These are phyloP conservation scores for Detonula confervacea DNA, from an alignment of 352 stramenopile genomes.

Conservation along the genomic window DNA sequence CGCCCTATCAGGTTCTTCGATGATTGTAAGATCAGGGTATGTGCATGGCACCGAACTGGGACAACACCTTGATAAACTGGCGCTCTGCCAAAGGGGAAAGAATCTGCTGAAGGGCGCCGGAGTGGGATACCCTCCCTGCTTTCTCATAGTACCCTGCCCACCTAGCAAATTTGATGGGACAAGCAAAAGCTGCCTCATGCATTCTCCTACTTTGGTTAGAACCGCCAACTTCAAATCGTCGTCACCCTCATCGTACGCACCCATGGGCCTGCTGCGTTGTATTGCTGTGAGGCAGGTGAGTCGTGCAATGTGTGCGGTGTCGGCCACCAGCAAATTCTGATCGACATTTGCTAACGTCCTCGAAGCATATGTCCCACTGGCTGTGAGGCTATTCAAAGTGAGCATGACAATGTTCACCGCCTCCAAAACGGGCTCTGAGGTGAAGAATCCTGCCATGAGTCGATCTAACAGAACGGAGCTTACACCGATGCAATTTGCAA, in stretches of 20 bases:
- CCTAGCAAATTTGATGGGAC: conserved; percentile 70
- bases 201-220: conserved; percentile 64
- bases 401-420: conserved; percentile 72
- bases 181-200: conserved; percentile 77
- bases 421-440: conserved; percentile 69
- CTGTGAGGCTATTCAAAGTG: conserved; percentile 69
- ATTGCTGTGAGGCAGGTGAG: conserved; percentile 76
- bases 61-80: conserved; percentile 74
- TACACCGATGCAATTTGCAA: conserved; percentile 82
- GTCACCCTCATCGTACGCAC: conserved; percentile 68
- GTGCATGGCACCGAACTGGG: conserved; percentile 50
- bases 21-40: conserved; percentile 73
- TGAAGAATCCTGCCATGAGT: conserved; percentile 84
- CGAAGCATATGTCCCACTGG: conserved; percentile 64
- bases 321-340: conserved; percentile 73
- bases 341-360: conserved; percentile 65
- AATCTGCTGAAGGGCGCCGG: conserved; percentile 64
- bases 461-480: conserved; percentile 81
- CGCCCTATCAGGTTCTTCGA: conserved; percentile 69
- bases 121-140: conserved; percentile 56
- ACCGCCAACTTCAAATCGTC: conserved; percentile 75
- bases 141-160: conserved; percentile 47
- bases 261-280: conserved; percentile 69
- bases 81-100: conserved; percentile 80
- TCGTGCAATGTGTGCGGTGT: conserved; percentile 79